Evolutionary conservation across 805 yeast genomes (phyloP).

Genomic region (Yamadazyma insecticola): DNA sequence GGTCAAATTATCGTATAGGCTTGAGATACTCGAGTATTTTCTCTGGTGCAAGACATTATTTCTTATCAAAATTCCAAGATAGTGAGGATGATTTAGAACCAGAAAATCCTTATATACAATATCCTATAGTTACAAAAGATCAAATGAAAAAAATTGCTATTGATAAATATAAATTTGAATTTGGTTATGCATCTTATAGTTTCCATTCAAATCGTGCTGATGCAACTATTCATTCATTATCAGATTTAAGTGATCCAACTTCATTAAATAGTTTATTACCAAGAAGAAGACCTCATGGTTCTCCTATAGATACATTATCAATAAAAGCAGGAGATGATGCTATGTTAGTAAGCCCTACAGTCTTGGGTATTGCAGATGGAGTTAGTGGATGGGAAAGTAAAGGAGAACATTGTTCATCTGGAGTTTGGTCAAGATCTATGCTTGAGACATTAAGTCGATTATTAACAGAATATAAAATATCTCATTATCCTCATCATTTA

Average conservation of each 20-base stretch:
- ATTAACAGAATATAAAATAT: slow-evolving; percentile 40
- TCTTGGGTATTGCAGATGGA: slow-evolving; percentile 54
- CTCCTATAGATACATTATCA: slow-evolving; percentile 48
- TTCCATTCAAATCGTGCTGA: slow-evolving; percentile 38
- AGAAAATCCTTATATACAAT: slow-evolving; percentile 34
- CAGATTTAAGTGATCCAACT: slow-evolving; percentile 48
- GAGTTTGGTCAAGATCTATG: slow-evolving; percentile 51
- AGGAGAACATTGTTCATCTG: slow-evolving; percentile 39
- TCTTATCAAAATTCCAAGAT: slow-evolving; percentile 14
- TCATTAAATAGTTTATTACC: slow-evolving; percentile 43
- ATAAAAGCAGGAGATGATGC: slow-evolving; percentile 57
- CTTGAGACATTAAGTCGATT: slow-evolving; percentile 46
- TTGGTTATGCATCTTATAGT: slow-evolving; percentile 42
- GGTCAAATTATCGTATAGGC: too few species aligned
- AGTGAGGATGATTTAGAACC: slow-evolving; percentile 18
- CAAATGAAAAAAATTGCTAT: slow-evolving; percentile 32
- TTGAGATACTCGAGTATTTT: too few species aligned
- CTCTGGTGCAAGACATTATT: slow-evolving; percentile 19
- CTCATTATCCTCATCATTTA: slow-evolving; percentile 34
- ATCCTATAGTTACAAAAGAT: slow-evolving; percentile 36
- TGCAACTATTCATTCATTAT: slow-evolving; percentile 43
- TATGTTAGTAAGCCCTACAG: slow-evolving; percentile 49
- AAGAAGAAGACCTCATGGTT: slow-evolving; percentile 47
- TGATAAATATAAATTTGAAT: slow-evolving; percentile 40
- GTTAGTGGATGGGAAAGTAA: slow-evolving; percentile 53